Evolutionary conservation across 768 basidiomycete genomes (phyloP).

Genomic region (Megacollybia marginata): DNA sequence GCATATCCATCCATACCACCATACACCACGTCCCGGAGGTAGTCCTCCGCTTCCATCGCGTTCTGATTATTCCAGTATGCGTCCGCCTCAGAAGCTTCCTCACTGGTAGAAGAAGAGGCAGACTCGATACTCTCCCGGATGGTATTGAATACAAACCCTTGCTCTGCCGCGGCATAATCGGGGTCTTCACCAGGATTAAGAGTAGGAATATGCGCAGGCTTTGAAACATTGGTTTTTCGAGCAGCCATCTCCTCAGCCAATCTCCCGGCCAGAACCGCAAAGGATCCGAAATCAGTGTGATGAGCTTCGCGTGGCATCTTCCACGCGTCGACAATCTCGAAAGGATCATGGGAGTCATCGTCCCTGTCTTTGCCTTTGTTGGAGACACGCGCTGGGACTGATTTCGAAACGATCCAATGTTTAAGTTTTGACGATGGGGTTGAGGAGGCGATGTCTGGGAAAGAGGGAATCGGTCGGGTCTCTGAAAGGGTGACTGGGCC

Average conservation of each 20-base stretch:
- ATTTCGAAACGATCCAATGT: conserved; percentile 60
- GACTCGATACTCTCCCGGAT: conserved; percentile 32
- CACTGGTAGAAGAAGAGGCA: conserved; percentile 13
- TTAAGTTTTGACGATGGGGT: conserved; percentile 28
- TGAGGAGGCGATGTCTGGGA: not conserved
- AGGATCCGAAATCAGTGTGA: conserved; percentile 55
- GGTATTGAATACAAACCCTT: conserved; percentile 22
- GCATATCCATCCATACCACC: conserved; percentile 73
- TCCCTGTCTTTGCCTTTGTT: conserved; percentile 48
- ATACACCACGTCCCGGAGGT: conserved; percentile 67
- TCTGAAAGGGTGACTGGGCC: conserved; percentile 18
- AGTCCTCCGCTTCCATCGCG: conserved; percentile 55
- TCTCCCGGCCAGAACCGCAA: conserved; percentile 43
- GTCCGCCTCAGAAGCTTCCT: not conserved
- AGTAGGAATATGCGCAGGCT: not conserved
- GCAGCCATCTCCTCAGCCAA: conserved; percentile 36
- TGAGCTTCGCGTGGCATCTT: conserved; percentile 46
- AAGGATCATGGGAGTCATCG: conserved; percentile 32
- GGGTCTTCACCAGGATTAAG: too few relatives aligned
- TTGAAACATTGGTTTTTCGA: conserved; percentile 15
- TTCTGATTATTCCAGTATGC: conserved; percentile 44
- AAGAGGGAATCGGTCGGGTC: conserved; percentile 12
- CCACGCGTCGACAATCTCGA: conserved; percentile 29
- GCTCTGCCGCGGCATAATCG: conserved; percentile 17
- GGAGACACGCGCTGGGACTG: not conserved